Conservation (phyloP, 192 early-diverging fungal genomes). For the Geosiphon pyriformis region DNA sequence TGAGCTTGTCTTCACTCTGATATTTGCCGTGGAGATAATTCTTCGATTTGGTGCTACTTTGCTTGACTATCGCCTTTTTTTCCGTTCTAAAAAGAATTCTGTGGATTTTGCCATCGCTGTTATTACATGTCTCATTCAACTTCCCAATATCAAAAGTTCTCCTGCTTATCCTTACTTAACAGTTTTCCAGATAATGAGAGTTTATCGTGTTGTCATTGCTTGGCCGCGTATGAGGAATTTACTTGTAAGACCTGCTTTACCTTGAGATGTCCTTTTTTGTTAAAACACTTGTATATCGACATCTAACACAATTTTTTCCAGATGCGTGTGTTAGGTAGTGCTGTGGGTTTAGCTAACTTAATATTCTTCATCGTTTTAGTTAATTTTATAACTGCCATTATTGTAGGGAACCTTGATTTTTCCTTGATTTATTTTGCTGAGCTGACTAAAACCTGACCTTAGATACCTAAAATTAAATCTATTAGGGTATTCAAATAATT, state of each 20-base stretch:
- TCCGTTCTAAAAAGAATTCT: slow-evolving; percentile 37
- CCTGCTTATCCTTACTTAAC: slow-evolving; percentile 45
- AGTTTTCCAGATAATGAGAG: slow-evolving; percentile 47
- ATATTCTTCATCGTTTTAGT: slow-evolving; percentile 49
- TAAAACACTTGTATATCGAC: not conserved
- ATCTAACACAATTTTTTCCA: slow-evolving; percentile 14
- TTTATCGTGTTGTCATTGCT: slow-evolving; percentile 47
- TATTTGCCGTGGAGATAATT: slow-evolving; percentile 45
- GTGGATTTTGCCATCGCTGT: slow-evolving; percentile 45
- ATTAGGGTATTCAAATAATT: slow-evolving; percentile 41
- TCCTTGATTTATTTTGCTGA: no score
- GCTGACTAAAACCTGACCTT: no score
- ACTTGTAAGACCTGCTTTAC: slow-evolving; percentile 35
- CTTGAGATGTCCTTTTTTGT: not conserved
- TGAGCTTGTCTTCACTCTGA: slow-evolving; percentile 44
- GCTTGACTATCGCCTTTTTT: slow-evolving; percentile 35
- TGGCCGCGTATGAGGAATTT: slow-evolving; percentile 39
- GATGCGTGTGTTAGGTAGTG: slow-evolving; percentile 50
- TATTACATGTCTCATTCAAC: slow-evolving; percentile 45
- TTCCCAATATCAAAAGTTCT: slow-evolving; percentile 40
- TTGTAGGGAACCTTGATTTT: slow-evolving; percentile 48
- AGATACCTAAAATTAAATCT: no score
- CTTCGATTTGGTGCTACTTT: slow-evolving; percentile 35
- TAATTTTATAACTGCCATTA: slow-evolving; percentile 43
- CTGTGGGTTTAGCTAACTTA: slow-evolving; percentile 53